Conservation (phyloP, 306 rosid genomes). For the Medicago lupulina region DNA sequence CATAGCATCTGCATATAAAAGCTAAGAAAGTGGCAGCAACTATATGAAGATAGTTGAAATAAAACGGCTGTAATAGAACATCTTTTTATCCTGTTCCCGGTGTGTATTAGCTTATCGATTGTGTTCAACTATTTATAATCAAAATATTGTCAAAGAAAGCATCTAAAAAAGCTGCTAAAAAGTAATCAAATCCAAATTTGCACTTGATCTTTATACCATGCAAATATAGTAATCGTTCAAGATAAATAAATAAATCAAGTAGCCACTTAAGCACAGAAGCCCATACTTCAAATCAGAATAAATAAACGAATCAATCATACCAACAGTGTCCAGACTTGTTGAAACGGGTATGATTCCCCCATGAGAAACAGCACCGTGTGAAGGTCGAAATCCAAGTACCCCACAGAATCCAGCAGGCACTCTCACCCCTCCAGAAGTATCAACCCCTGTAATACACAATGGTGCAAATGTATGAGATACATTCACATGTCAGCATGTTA, state of each 20-base stretch:
- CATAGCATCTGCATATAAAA: conserved; percentile 12
- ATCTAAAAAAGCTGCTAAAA: background rate
- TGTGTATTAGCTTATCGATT: background rate
- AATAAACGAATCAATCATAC: conserved; percentile 53
- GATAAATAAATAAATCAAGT: conserved; percentile 2
- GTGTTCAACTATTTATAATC: background rate
- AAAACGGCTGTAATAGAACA: conserved; percentile 4
- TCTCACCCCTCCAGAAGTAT: conserved; percentile 94
- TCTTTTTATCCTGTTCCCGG: background rate
- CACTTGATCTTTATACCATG: conserved; percentile 26
- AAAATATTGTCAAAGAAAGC: background rate
- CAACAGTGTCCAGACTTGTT: conserved; percentile 85
- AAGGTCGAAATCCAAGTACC: conserved; percentile 91
- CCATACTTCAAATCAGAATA: conserved; percentile 6
- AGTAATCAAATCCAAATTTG: background rate
- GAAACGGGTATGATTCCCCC: conserved; percentile 74
- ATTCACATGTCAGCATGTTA: conserved; percentile 15
- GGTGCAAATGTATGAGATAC: conserved; percentile 36
- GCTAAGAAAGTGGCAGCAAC: conserved; percentile 5
- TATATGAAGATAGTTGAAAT: background rate
- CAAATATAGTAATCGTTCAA: conserved; percentile 21
- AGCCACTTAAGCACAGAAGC: conserved; percentile 30
- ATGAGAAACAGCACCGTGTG: conserved; percentile 87
- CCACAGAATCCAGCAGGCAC: conserved; percentile 96
- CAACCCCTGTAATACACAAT: conserved; percentile 64